Evolutionary conservation across 495 filamentous ascomycete species (phyloP).

Genomic region (Xylaria longipes): DNA sequence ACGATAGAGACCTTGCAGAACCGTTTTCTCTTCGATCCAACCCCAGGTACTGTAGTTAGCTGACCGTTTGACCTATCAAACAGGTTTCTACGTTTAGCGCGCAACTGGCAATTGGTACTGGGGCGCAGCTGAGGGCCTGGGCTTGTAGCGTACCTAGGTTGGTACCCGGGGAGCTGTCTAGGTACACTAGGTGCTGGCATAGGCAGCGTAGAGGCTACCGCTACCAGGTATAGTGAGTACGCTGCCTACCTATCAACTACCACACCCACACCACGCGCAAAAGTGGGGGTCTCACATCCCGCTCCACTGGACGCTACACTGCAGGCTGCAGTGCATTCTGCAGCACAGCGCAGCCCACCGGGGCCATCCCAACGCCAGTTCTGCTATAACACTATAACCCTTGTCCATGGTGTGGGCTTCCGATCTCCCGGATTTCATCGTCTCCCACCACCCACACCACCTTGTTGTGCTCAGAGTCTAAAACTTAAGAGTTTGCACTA

Average conservation of each 20-base stretch:
- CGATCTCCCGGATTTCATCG: conserved; percentile 43
- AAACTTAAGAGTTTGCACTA: background rate
- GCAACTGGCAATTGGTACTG: background rate
- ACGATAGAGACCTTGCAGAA: conserved; percentile 1
- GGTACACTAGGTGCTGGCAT: background rate
- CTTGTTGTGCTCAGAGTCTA: conserved; percentile 1
- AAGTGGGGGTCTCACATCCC: background rate
- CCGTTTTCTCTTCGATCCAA: conserved; percentile 1
- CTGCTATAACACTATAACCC: conserved; percentile 35
- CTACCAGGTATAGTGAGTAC: background rate
- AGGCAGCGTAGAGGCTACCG: background rate
- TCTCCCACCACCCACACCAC: conserved; percentile 6
- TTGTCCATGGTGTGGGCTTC: conserved; percentile 31
- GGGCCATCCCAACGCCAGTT: background rate
- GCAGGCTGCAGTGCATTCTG: conserved; percentile 5
- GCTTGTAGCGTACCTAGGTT: background rate
- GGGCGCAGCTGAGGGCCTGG: background rate
- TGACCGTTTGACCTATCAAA: conserved; percentile 11
- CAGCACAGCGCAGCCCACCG: background rate
- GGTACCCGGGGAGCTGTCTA: background rate
- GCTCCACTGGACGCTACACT: background rate
- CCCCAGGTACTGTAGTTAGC: too few relatives aligned
- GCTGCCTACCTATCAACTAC: background rate
- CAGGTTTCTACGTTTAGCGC: background rate
- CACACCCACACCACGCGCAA: conserved; percentile 4